These are phyloP conservation scores for Taphrina populina DNA, from an alignment of 1,139 yeast genomes.

Conservation along the genomic window DNA sequence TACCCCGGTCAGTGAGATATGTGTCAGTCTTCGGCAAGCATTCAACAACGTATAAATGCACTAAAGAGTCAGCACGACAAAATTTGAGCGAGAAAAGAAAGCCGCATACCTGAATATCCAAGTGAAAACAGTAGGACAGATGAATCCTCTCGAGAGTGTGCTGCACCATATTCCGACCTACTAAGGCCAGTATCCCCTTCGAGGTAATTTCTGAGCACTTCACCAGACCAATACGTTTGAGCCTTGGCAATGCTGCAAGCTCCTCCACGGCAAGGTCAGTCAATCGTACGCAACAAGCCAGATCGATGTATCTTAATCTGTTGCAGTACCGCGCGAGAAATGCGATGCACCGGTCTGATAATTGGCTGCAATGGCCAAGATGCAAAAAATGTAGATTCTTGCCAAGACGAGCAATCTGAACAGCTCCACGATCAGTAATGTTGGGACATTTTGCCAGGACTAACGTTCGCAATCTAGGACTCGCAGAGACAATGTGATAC, in stretches of 20 bases:
- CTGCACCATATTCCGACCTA: constrained; percentile 66
- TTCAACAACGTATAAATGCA: constrained; percentile 58
- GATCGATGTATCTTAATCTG: constrained; percentile 85
- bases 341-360: constrained; percentile 85
- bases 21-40: constrained; percentile 83
- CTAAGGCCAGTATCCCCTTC: constrained; percentile 74
- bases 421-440: constrained; percentile 77
- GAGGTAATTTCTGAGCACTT: constrained; percentile 88
- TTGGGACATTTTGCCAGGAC: constrained; percentile 86
- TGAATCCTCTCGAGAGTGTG: constrained; percentile 87
- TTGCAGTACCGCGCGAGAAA: constrained; percentile 74
- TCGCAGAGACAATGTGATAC: constrained; percentile 66
- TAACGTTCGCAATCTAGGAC: constrained; percentile 84
- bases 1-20: constrained; percentile 88
- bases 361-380: constrained; percentile 87
- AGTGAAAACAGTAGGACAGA: constrained; percentile 79
- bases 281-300: constrained; percentile 88
- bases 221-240: constrained; percentile 88
- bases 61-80: constrained; percentile 16
- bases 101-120: constrained; percentile 38
- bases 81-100: too few relatives aligned
- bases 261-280: constrained; percentile 82
- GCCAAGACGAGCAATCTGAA: constrained; percentile 70
- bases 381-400: constrained; percentile 85
- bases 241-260: constrained; percentile 70